phyloP scores from a whole-genome alignment of 208 protist species.

The Trypanosoma cruzi region DNA sequence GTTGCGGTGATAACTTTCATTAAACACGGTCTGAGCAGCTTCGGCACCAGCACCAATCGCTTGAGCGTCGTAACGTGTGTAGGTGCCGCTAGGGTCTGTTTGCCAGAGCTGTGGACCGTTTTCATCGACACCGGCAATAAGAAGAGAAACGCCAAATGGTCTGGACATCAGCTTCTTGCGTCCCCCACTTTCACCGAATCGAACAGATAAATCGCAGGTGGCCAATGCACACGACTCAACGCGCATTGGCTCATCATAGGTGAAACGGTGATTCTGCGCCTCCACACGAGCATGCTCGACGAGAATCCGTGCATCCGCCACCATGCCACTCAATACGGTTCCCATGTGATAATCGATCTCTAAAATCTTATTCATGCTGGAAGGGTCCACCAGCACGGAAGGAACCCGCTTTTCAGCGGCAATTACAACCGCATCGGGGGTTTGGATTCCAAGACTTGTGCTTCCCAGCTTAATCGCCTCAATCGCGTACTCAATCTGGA shows the following conservation, averaged over 20 bases:
- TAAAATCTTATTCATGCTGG: slow-evolving; percentile 98
- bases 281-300: slow-evolving; percentile 98
- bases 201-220: slow-evolving; percentile 97
- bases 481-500: slow-evolving; percentile 96
- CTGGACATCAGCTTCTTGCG: slow-evolving; percentile 94
- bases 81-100: slow-evolving; percentile 98
- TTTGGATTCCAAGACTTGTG: slow-evolving; percentile 98
- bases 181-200: slow-evolving; percentile 96
- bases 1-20: slow-evolving; percentile 97
- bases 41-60: slow-evolving; percentile 99
- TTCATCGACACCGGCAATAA: slow-evolving; percentile 98
- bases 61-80: slow-evolving; percentile 96
- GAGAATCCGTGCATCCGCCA: slow-evolving; percentile 98
- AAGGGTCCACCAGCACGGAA: slow-evolving; percentile 97
- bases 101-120: slow-evolving; percentile 97
- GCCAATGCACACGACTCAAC: slow-evolving; percentile 97
- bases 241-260: slow-evolving; percentile 98
- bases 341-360: slow-evolving; percentile 98
- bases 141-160: slow-evolving; percentile 98
- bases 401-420: slow-evolving; percentile 99
- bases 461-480: slow-evolving; percentile 96
- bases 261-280: slow-evolving; percentile 99
- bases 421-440: slow-evolving; percentile 98
- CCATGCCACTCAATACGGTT: slow-evolving; percentile 97
- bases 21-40: slow-evolving; percentile 97